Base-by-base conservation (phyloP, 495 filamentous ascomycete genomes). In the Talaromyces nanjingensis region DNA sequence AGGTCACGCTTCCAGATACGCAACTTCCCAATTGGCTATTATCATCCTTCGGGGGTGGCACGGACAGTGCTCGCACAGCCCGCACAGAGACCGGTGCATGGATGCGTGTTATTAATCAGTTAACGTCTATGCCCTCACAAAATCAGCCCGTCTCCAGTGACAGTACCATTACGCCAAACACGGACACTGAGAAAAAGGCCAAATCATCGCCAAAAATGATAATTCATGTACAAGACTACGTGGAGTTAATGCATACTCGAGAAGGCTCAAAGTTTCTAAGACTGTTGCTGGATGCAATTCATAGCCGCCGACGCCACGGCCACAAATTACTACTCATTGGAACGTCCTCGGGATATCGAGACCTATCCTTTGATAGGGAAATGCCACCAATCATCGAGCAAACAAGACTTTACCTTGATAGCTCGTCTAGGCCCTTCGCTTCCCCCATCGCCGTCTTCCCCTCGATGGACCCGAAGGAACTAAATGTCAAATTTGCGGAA, bases 181-280 rank as follows among this genome's bases (percentile, higher is more conserved):
- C 22, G 52, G 18, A 27, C 34, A 14, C 37, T 9, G 67, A 24
- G 20, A 39, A 33, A 24, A 66, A 68, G n/a, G 62, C 63, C 47
- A 60, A 57, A n/a, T 66, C 70, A 22, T 34, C 67, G 34, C 70
- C 71, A 45, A 80, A 76, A 45, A 70, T 80, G n/a, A 91, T 97
- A 63, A 76, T 98, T 8, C 88, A 92, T 57, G 73, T 98, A 9
- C 84, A 88, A 67, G 92, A 97, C 70, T 91, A 91, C 68, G 84
- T 85, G 27, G 89, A 94, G 52, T 78, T 97, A 12, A 83, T 81
- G 66, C 76, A 77, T 60, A 86, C 89, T 1, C 69, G 78, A 8
- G 82, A 86, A 20, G 88, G 90, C n/a, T 71, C 81, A 1, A 80
- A 77, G 31, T 78, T 94, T 24, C 71, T 97, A 4, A 70, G 69